Conservation (phyloP, 352 stramenopile genomes). For the Phytophthora multivora region DNA sequence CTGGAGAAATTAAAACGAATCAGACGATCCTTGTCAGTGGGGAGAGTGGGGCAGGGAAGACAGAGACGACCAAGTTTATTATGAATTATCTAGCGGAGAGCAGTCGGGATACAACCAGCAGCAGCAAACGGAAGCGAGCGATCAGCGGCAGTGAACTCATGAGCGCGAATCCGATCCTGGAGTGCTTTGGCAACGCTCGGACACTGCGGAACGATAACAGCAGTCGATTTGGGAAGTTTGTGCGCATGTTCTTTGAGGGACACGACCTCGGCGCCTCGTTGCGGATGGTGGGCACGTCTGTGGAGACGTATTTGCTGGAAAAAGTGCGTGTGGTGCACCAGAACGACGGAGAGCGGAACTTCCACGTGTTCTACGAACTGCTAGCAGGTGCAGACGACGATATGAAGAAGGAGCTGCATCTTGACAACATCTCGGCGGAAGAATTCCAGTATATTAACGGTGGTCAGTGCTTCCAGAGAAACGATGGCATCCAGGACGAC, state of each 20-base stretch:
- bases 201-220: constrained; percentile 86
- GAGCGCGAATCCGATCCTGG: constrained; percentile 84
- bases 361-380: constrained; percentile 86
- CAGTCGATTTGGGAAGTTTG: constrained; percentile 89
- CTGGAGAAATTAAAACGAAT: constrained; percentile 63
- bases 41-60: constrained; percentile 96
- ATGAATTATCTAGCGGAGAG: constrained; percentile 69
- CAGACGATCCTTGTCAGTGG: constrained; percentile 97
- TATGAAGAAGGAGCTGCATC: constrained; percentile 48
- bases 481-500: constrained; percentile 68
- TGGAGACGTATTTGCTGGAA: constrained; percentile 93
- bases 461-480: constrained; percentile 66
- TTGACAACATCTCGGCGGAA: constrained; percentile 40
- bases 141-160: constrained; percentile 72
- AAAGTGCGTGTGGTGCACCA: constrained; percentile 90
- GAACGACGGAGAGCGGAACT: constrained; percentile 75
- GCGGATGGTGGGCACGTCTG: constrained; percentile 72
- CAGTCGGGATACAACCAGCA: constrained; percentile 16
- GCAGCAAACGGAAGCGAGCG: constrained; percentile 19
- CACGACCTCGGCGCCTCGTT: constrained; percentile 34
- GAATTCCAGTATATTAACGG: constrained; percentile 77
- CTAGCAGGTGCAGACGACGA: constrained; percentile 53
- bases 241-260: constrained; percentile 84
- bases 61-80: constrained; percentile 94
- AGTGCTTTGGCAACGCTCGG: constrained; percentile 85